Conservation (phyloP, 495 filamentous ascomycete species). For the Copromyces sp. region DNA sequence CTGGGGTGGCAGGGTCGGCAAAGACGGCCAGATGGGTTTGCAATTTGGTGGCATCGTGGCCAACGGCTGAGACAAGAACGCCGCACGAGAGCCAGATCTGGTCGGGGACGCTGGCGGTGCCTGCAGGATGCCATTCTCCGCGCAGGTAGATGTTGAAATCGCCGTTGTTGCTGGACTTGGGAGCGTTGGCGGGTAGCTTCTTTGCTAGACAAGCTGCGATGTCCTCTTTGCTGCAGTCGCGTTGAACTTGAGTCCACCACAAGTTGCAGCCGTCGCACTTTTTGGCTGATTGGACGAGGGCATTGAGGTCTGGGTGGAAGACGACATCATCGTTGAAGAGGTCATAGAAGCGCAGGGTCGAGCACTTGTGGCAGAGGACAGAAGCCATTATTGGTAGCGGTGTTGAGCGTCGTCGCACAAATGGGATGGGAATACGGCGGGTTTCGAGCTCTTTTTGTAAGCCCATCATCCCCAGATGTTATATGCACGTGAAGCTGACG, state of each 20-base stretch:
- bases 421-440: not conserved
- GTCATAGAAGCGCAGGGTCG: not conserved
- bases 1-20: not conserved
- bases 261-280: not conserved
- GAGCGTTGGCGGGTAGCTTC: not conserved
- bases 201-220: not conserved
- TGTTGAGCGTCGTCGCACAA: too few relatives aligned
- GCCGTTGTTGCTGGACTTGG: not conserved
- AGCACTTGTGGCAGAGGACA: not conserved
- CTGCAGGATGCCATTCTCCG: not conserved
- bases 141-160: not conserved
- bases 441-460: too few relatives aligned
- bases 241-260: slow-evolving; percentile 1
- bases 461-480: not conserved
- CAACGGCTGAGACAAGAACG: not conserved
- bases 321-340: slow-evolving; percentile 3
- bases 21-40: not conserved
- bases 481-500: not conserved
- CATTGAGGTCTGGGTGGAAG: not conserved
- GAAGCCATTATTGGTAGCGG: not conserved
- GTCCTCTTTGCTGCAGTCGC: not conserved
- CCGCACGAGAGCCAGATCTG: slow-evolving; percentile 1
- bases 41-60: not conserved
- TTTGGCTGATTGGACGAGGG: slow-evolving; percentile 1
- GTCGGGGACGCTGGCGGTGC: not conserved